Evolutionary conservation across 257 asterid species (phyloP), one percentile per base, ranked within the genome.

Genomic region (Penstemon barbatus): DNA sequence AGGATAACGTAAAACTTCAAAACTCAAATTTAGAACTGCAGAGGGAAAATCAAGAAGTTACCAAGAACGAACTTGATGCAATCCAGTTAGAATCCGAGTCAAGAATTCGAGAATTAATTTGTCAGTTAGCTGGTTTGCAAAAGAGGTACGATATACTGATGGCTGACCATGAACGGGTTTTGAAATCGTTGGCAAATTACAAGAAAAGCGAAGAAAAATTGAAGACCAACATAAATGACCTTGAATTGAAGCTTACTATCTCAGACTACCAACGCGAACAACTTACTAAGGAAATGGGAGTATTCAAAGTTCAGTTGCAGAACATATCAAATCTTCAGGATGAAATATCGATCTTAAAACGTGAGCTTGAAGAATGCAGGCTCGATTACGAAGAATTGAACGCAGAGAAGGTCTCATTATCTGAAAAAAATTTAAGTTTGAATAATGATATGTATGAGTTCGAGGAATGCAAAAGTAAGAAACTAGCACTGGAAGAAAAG

Each of bases 231-330:
- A 37, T 84, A 60, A 88, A 80, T 69, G 92, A 86, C 45, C 86
- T 88, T 68, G 97, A 90, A 65, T 61, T 85, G 79, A 90, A 89
- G 82, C 89, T 80, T 40, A 89, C 96, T 18, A 77, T 91, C 69
- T 81, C 89, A 6, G 83, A 87, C 43, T 86, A 84, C 46, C 91
- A 91, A 68, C 77, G 91, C 69, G 84, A 79, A 73, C 85, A 87
- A 75, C 82, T 91, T 45, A 73, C 76, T 3, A 89, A 82, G 73
- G 96, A 86, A 54, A 69, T 68, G 53, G 60, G 79, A 8, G 62
- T 55, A 40, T 62, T 77, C 81, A 87, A 87, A 72, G 65, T 66
- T 75, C 95, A 85, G 70, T 41, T 87, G 71, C 92, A 83, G 71
- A 83, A 72, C n/a, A 71, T 81, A 42, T 69, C 81, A 4, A 73